Evolutionary conservation across 768 basidiomycete species (phyloP).

Genomic region (Lepiota venenata): DNA sequence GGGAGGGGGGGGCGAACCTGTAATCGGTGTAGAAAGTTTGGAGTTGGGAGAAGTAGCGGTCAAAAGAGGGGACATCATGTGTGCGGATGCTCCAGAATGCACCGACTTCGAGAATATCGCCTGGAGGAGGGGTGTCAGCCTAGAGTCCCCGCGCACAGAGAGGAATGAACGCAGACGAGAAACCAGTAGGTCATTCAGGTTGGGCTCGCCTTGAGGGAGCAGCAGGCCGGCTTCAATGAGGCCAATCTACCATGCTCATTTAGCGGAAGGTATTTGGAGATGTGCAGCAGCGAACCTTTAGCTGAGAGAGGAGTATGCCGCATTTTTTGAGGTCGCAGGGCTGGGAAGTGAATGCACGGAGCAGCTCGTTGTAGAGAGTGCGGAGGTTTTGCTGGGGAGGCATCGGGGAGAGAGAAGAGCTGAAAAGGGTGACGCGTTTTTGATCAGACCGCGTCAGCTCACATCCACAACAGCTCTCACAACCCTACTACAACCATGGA

Average conservation of each 20-base stretch:
- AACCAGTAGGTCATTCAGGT: slow-evolving; percentile 63
- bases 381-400: slow-evolving; percentile 46
- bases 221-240: slow-evolving; percentile 76
- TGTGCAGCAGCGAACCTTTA: slow-evolving; percentile 53
- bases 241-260: slow-evolving; percentile 63
- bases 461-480: slow-evolving; percentile 19
- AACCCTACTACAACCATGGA: slow-evolving; percentile 39
- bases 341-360: slow-evolving; percentile 59
- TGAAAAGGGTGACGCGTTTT: slow-evolving; percentile 32
- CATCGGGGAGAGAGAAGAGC: slow-evolving; percentile 3
- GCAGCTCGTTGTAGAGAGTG: slow-evolving; percentile 61
- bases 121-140: slow-evolving; percentile 32
- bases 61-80: slow-evolving; percentile 88
- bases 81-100: slow-evolving; percentile 91
- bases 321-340: slow-evolving; percentile 69
- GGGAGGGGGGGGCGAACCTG: slow-evolving; percentile 54
- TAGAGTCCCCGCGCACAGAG: neutral
- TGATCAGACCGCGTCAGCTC: slow-evolving; percentile 49
- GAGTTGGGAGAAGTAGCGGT: slow-evolving; percentile 91
- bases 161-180: slow-evolving; percentile 52
- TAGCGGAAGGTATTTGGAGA: neutral
- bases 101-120: slow-evolving; percentile 94
- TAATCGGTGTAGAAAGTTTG: slow-evolving; percentile 89
- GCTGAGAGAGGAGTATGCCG: slow-evolving; percentile 58
- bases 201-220: slow-evolving; percentile 64